phyloP scores from a whole-genome alignment of 495 filamentous ascomycete genomes.

The Lasiosphaeria ovina region DNA sequence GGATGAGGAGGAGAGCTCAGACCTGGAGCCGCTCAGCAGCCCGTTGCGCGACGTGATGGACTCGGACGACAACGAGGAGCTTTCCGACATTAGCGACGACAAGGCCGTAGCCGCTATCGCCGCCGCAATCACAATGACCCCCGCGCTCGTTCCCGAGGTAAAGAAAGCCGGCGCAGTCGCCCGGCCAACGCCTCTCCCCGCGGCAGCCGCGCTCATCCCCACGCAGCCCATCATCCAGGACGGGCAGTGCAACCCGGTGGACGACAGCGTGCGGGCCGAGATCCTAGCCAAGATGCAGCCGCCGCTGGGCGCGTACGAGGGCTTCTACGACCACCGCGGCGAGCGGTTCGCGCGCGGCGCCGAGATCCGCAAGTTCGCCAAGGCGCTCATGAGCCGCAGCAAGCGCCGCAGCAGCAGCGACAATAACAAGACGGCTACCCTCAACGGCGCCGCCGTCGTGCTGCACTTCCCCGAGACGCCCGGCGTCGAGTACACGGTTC shows the following conservation, averaged over 20 bases:
- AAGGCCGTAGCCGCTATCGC: conserved; percentile 29
- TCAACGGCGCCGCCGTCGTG: conserved; percentile 51
- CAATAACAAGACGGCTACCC: conserved; percentile 55
- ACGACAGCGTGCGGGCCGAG: conserved; percentile 65
- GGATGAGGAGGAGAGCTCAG: conserved; percentile 39
- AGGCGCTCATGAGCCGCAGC: conserved; percentile 58
- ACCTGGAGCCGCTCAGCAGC: conserved; percentile 62
- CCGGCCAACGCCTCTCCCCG: no score
- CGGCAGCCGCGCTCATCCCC: no score
- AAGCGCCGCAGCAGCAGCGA: conserved; percentile 47
- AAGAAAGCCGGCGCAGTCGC: conserved; percentile 20
- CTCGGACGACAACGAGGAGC: conserved; percentile 39
- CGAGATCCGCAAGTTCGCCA: conserved; percentile 79
- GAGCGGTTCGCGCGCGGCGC: conserved; percentile 58
- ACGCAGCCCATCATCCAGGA: conserved; percentile 71
- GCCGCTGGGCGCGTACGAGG: conserved; percentile 67
- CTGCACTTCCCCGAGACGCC: conserved; percentile 64
- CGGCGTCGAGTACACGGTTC: conserved; percentile 64
- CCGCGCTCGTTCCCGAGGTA: background rate
- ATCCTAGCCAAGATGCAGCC: conserved; percentile 73
- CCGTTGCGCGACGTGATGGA: conserved; percentile 63
- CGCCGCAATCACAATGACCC: conserved; percentile 8
- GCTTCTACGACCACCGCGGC: conserved; percentile 67
- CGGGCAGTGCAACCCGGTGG: conserved; percentile 80
- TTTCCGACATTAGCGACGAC: conserved; percentile 47